Conservation (phyloP, 768 basidiomycete species). For the Termitomyces heimii region DNA sequence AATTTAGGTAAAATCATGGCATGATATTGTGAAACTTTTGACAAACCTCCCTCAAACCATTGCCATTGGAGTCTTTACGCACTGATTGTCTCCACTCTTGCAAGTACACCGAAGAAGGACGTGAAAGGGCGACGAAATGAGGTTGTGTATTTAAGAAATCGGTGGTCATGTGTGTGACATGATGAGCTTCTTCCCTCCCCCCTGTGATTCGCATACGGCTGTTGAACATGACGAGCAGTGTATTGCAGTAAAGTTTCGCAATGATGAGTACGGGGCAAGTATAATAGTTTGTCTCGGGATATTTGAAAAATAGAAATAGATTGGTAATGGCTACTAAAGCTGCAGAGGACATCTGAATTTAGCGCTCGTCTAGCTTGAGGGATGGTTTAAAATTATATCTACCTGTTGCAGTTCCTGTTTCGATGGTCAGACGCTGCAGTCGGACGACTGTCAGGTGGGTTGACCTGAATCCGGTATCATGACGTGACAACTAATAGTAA, state of each 20-base stretch:
- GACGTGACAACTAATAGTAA: constrained; percentile 12
- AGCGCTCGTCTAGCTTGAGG: neutral
- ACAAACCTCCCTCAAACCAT: neutral
- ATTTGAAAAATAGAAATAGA: constrained; percentile 20
- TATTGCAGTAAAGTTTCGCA: constrained; percentile 25
- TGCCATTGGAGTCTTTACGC: neutral
- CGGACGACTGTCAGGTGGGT: constrained; percentile 18
- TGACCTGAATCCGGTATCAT: constrained; percentile 17
- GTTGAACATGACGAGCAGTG: constrained; percentile 24
- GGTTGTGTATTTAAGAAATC: constrained; percentile 2
- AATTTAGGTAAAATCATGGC: neutral
- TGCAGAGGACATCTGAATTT: neutral
- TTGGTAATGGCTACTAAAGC: constrained; percentile 21
- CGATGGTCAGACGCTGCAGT: constrained; percentile 21
- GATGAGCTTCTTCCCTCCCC: constrained; percentile 14
- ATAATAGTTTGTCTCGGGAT: constrained; percentile 19
- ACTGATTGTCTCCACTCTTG: constrained; percentile 4
- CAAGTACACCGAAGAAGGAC: constrained; percentile 11
- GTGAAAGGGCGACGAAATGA: constrained; percentile 1
- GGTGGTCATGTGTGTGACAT: neutral
- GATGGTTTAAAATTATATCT: neutral
- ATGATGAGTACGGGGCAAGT: constrained; percentile 18
- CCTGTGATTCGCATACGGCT: constrained; percentile 19
- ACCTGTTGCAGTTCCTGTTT: constrained; percentile 23
- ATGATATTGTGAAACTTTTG: neutral